Evolutionary conservation across 1,139 yeast species (phyloP), one percentile per base, ranked within the genome.

Genomic region (Diutina pseudorugosa): DNA sequence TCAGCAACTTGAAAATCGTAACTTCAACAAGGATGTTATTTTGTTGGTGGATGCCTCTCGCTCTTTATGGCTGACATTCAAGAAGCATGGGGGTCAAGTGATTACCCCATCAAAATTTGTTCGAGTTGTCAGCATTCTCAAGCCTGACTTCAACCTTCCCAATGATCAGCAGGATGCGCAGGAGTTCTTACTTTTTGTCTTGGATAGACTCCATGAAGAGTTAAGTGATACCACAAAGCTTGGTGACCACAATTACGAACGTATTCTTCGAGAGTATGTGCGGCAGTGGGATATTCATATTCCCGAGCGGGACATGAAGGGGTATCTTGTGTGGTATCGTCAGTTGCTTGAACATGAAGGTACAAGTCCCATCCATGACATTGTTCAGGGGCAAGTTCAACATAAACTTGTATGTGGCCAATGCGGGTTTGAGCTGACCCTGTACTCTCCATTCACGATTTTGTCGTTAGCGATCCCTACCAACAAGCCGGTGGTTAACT

Each of bases 151-250:
- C 53, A 71, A 73, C 57, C 83, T 85, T 11, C 91, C 91, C 0
- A 66, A 73, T 57, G 87, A 83, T 59, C 94, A 85, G 60, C 93
- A 85, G 62, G 94, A 85, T 64, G 82, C 91, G 1, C 88, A 85
- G 56, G 94, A 85, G 59, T 85, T 84, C 60, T 66, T 85, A 52
- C 72, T 84, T 62, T 82, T 83, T 57, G 60, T 84, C 9, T 65
- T 85, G 55, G 91, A 85, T 61, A 73, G 82, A 54, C 64, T 85
- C 20, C 93, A 85, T 62, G 89, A 83, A 57, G 94, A 85, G 58
- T 60, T 81, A 52, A 72, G 49, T 27, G 49, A 80, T 11, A 55
- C 59, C 45, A 65, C 55, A 65, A 55, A 55, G 12, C 71, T 53
- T 64, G 67, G 20, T 65, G 68, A 52, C 36, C 21, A 50, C 41